Evolutionary conservation across 2,329 filamentous ascomycete species (phyloP).

Genomic region (Phaeophleospora eucalypticola): DNA sequence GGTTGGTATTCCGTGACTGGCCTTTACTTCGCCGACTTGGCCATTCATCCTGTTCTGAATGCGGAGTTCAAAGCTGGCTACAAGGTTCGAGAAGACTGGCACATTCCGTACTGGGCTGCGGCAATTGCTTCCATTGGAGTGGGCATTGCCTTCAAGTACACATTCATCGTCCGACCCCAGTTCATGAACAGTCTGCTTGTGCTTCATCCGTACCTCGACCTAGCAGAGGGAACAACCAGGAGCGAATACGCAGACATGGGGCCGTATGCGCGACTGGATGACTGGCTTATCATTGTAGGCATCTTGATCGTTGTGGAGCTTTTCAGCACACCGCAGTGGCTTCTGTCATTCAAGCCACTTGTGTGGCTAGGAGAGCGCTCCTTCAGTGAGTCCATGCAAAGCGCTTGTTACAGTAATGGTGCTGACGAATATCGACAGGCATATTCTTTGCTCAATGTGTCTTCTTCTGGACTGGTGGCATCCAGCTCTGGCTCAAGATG

Average conservation of each 20-base stretch:
- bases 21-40: slow-evolving; percentile 26
- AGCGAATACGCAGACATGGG: slow-evolving; percentile 17
- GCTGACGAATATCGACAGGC: slow-evolving; percentile 12
- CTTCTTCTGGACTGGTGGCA: slow-evolving; percentile 29
- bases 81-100: slow-evolving; percentile 18
- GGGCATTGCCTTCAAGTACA: slow-evolving; percentile 27
- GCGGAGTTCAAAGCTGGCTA: slow-evolving; percentile 20
- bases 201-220: slow-evolving; percentile 27
- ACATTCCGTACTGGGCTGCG: slow-evolving; percentile 20
- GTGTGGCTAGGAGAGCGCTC: slow-evolving; percentile 26
- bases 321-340: slow-evolving; percentile 12
- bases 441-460: slow-evolving; percentile 28
- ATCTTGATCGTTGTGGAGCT: slow-evolving; percentile 24
- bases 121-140: slow-evolving; percentile 11
- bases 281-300: slow-evolving; percentile 29
- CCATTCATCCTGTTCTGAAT: slow-evolving; percentile 19
- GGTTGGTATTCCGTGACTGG: slow-evolving; percentile 30
- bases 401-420: too few relatives aligned
- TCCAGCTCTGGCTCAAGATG: slow-evolving; percentile 28
- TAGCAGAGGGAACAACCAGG: slow-evolving; percentile 17
- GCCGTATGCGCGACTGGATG: slow-evolving; percentile 27
- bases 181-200: slow-evolving; percentile 25
- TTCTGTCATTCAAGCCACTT: slow-evolving; percentile 24
- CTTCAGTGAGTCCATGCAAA: slow-evolving; percentile 23
- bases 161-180: slow-evolving; percentile 24